Evolutionary conservation across 2,329 filamentous ascomycete genomes (phyloP).

Genomic region (Aspergillus clavatus): DNA sequence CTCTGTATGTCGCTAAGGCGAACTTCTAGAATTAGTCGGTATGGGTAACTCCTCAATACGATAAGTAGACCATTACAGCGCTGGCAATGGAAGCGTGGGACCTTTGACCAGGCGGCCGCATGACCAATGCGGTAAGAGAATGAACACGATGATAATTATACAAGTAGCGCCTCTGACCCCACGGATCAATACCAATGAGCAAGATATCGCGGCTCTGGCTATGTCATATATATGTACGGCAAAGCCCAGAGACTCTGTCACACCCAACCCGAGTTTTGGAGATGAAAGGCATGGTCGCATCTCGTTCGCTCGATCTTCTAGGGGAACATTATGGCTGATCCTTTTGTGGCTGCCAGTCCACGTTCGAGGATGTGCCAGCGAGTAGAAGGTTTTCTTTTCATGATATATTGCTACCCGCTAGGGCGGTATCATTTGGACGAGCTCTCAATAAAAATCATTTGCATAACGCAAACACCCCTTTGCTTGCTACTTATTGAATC

Average conservation of each 20-base stretch:
- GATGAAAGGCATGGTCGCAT: too few relatives aligned
- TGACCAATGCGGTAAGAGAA: constrained; percentile 33
- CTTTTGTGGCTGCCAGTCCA: too few relatives aligned
- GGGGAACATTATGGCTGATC: too few relatives aligned
- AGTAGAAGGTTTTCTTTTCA: too few relatives aligned
- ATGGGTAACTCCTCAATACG: constrained; percentile 24
- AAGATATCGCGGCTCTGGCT: constrained; percentile 36
- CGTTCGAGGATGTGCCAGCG: too few relatives aligned
- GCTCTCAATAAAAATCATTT: too few relatives aligned
- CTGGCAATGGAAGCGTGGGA: constrained; percentile 31
- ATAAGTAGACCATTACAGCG: constrained; percentile 51
- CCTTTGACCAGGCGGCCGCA: constrained; percentile 28
- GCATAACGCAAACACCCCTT: too few relatives aligned
- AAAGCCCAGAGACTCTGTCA: constrained; percentile 31
- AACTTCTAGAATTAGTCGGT: constrained; percentile 32
- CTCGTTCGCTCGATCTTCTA: too few relatives aligned
- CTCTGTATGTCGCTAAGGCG: constrained; percentile 33
- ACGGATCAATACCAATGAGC: constrained; percentile 35
- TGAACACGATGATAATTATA: constrained; percentile 37
- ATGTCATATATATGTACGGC: constrained; percentile 38
- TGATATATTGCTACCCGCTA: too few relatives aligned
- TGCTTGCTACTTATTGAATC: too few relatives aligned
- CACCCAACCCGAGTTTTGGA: too few relatives aligned
- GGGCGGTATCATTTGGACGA: too few relatives aligned
- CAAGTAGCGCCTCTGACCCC: constrained; percentile 34